These are phyloP conservation scores for Neurospora sp. DNA, from an alignment of 495 filamentous ascomycete species.

Conservation along the genomic window DNA sequence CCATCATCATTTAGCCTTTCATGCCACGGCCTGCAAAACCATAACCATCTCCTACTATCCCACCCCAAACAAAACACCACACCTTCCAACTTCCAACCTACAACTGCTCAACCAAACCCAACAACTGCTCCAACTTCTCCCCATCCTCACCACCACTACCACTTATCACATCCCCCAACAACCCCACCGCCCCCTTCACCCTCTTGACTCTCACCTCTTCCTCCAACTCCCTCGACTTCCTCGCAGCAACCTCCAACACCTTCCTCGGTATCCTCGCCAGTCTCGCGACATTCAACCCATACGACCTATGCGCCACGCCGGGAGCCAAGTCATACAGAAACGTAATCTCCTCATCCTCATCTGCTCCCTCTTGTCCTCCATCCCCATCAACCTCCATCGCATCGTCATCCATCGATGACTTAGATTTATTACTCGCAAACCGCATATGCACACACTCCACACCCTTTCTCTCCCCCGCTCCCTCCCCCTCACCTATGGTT, in stretches of 20 bases:
- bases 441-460: slow-evolving; percentile 76
- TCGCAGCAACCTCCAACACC: slow-evolving; percentile 66
- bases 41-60: too few relatives aligned
- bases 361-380: slow-evolving; percentile 2
- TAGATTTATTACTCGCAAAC: slow-evolving; percentile 39
- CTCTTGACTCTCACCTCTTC: slow-evolving; percentile 53
- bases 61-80: too few relatives aligned
- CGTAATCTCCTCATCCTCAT: slow-evolving; percentile 51
- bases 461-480: slow-evolving; percentile 11
- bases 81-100: not conserved
- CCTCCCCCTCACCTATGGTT: not conserved
- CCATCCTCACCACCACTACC: slow-evolving; percentile 1
- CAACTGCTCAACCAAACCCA: slow-evolving; percentile 39
- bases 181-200: slow-evolving; percentile 34
- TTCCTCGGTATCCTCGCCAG: slow-evolving; percentile 70
- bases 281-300: slow-evolving; percentile 87
- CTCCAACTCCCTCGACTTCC: slow-evolving; percentile 76
- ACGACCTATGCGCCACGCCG: slow-evolving; percentile 85
- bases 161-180: slow-evolving; percentile 34
- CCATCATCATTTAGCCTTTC: too few relatives aligned
- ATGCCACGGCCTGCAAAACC: too few relatives aligned
- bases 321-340: slow-evolving; percentile 78
- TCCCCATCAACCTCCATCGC: slow-evolving; percentile 4
- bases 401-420: slow-evolving; percentile 4
- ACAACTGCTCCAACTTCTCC: slow-evolving; percentile 36